These are phyloP conservation scores for Colletotrichum lini DNA, from an alignment of 2,329 filamentous ascomycete species.

Conservation along the genomic window DNA sequence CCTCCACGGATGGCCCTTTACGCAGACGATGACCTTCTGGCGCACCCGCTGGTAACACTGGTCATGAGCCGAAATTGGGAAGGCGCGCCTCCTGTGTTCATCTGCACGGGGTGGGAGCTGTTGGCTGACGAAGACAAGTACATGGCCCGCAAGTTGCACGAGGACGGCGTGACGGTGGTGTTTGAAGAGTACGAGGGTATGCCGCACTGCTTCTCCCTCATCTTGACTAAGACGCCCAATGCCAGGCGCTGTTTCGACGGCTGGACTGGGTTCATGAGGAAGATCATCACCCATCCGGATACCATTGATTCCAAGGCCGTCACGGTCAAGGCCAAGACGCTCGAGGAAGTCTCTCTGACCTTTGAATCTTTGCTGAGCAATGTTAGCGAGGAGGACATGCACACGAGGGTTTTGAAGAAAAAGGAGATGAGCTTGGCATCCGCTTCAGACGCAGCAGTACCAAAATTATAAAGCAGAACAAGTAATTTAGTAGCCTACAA, in stretches of 20 bases:
- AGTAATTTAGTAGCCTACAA: not conserved
- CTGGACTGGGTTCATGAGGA: constrained; percentile 70
- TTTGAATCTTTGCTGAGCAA: constrained; percentile 58
- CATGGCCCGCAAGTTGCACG: constrained; percentile 68
- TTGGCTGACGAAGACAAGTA: constrained; percentile 77
- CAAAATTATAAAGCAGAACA: constrained; percentile 49
- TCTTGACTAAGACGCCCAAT: constrained; percentile 64
- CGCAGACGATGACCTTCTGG: constrained; percentile 65
- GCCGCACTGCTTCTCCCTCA: constrained; percentile 80
- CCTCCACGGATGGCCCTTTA: constrained; percentile 70
- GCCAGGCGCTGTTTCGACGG: constrained; percentile 67
- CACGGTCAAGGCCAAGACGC: constrained; percentile 64
- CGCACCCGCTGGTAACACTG: constrained; percentile 79
- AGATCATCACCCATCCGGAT: constrained; percentile 54
- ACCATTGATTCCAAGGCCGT: constrained; percentile 58
- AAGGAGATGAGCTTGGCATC: constrained; percentile 40
- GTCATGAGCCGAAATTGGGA: constrained; percentile 73
- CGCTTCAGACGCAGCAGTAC: constrained; percentile 44
- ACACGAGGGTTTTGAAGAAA: constrained; percentile 53
- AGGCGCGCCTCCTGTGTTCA: constrained; percentile 75
- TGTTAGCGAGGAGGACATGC: constrained; percentile 61
- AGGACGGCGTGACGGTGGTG: constrained; percentile 72
- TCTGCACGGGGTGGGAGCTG: constrained; percentile 80
- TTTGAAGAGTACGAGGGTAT: constrained; percentile 85
- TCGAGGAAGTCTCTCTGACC: constrained; percentile 63